These are phyloP conservation scores for Umbelopsis ramanniana DNA, from an alignment of 192 early-diverging fungal species.

Conservation along the genomic window DNA sequence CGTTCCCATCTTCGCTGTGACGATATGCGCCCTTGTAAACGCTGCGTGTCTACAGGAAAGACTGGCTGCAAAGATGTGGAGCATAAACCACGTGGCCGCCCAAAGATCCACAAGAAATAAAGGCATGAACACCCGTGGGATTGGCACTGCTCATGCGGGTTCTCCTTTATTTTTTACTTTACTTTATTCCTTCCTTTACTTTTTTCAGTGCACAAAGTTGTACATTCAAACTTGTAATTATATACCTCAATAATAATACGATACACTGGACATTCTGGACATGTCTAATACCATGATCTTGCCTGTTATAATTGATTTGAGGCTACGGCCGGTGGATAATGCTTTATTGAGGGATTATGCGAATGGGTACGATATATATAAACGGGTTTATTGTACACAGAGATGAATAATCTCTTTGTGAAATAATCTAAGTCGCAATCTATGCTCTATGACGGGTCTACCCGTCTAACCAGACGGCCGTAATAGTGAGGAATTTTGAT, in stretches of 20 bases:
- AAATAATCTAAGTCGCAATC: conserved; percentile 2
- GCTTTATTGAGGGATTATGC: too few species aligned
- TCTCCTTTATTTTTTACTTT: not conserved
- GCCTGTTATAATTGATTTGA: not conserved
- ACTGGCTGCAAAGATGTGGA: conserved; percentile 44
- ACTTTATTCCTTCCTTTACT: not conserved
- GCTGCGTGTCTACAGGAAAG: conserved; percentile 42
- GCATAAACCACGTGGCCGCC: conserved; percentile 46
- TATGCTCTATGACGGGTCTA: not conserved
- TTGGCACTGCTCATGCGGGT: not conserved
- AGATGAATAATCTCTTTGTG: not conserved
- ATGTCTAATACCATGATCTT: not conserved
- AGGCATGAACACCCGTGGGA: not conserved
- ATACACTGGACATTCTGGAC: conserved; percentile 19
- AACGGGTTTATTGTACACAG: conserved; percentile 8
- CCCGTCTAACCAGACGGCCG: not conserved
- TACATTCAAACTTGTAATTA: conserved; percentile 12
- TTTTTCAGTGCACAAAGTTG: conserved; percentile 8
- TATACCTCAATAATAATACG: not conserved
- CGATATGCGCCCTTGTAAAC: conserved; percentile 39
- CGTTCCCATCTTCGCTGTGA: conserved; percentile 45
- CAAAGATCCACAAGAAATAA: conserved; percentile 41
- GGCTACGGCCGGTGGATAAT: not conserved
- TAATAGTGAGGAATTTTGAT: conserved; percentile 13
- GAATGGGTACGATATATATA: not conserved